Evolutionary conservation across 768 basidiomycete species (phyloP).

Genomic region (Tylopilus cervinicoccineus): DNA sequence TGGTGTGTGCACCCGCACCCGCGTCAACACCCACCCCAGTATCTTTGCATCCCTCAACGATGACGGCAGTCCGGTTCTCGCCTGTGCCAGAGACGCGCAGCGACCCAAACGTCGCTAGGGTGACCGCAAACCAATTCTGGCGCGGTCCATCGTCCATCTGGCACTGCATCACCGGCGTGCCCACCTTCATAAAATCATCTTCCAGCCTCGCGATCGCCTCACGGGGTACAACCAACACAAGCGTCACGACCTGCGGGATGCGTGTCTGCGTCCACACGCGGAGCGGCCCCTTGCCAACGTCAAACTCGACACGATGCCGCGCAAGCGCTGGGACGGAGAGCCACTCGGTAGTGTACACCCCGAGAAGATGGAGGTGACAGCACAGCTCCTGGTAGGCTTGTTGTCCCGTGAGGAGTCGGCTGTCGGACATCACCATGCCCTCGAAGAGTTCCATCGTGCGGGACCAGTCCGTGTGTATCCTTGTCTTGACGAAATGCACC

Average conservation of each 20-base stretch:
- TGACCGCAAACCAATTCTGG: conserved; percentile 14
- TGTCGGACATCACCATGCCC: conserved; percentile 10
- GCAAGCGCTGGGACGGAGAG: not conserved
- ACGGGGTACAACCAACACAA: conserved; percentile 33
- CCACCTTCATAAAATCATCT: not conserved
- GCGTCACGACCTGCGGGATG: conserved; percentile 30
- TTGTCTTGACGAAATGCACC: conserved; percentile 37
- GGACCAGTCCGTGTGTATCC: conserved; percentile 39
- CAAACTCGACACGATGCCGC: not conserved
- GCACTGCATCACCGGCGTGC: conserved; percentile 20
- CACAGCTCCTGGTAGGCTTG: conserved; percentile 44
- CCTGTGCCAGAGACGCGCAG: conserved; percentile 17
- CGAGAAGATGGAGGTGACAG: conserved; percentile 39
- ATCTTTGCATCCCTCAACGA: conserved; percentile 5
- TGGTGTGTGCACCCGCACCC: no score
- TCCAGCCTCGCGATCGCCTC: conserved; percentile 13
- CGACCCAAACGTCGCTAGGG: conserved; percentile 18
- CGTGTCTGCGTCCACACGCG: conserved; percentile 18
- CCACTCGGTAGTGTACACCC: conserved; percentile 29
- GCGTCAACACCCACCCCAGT: not conserved
- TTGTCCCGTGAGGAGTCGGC: conserved; percentile 15
- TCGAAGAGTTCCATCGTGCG: conserved; percentile 34
- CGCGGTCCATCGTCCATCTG: conserved; percentile 9
- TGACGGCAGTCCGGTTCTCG: conserved; percentile 10
- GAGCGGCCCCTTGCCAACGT: conserved; percentile 15